Base-by-base conservation (phyloP, 169 alveolate species). In the Cryptosporidium sp. region DNA sequence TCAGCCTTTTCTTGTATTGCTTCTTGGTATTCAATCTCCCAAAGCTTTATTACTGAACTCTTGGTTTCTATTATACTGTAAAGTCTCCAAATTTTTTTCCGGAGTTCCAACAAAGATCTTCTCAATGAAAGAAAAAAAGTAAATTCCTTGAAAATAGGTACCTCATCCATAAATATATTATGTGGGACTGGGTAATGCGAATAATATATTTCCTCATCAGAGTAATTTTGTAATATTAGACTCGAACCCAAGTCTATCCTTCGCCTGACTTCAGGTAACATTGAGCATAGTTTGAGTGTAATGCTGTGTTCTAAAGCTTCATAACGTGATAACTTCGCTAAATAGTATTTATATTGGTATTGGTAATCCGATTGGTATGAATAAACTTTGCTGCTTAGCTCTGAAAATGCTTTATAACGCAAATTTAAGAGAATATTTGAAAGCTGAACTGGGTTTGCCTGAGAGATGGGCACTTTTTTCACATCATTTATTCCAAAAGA, bases 391-490 rank as follows among this genome's bases (percentile, higher is more conserved):
- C 21, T 45, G 29, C 80, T 80, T 29, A 70, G 16, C 44, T 80
- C 75, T 12, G 35, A 29, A 26, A 39, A 58, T 10, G 80, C 89
- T 45, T 65, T 80, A n/a, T 61, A 62, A 42, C 89, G 69, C 26
- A 80, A 21, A 7, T 26, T 80, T 45, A 48, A 18, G 23, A 44
- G n/a, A 45, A 80, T 80, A 29, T 44, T 23, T 3, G 89, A 60
- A 44, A 80, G 75, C 37, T 80, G 58, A 48, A 80, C 68, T n/a
- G 89, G 89, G 18, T 60, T 80, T 62, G 89, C 89, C 62, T 80
- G 89, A 26, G 89, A 80, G 18, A 80, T 42, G 10, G 67, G 29
- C 3, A 44, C 75, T 44, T 31, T 80, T 33, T 62, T 60, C 35
- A 18, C 65, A 12, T 61, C 48, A 6, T 26, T 48, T 18, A 80